Evolutionary conservation across 169 alveolate genomes (phyloP).

Genomic region (Blepharisma undulans): DNA sequence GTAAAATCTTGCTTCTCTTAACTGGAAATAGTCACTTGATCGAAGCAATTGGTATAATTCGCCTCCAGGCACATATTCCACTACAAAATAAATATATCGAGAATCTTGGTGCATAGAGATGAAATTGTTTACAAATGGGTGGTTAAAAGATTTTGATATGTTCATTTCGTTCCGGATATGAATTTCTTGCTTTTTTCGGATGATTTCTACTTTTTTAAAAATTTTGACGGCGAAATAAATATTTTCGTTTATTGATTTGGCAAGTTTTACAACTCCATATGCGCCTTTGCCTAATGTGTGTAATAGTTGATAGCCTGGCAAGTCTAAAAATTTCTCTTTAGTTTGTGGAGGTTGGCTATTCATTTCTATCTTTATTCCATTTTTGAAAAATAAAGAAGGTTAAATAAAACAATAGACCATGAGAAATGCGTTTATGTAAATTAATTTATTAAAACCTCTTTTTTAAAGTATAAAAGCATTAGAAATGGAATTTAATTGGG

Average conservation of each 20-base stretch:
- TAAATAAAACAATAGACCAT: not conserved
- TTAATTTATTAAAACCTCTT: no score
- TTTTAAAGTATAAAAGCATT: no score
- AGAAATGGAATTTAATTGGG: no score
- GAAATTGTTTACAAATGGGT: slow-evolving; percentile 56
- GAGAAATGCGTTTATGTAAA: no score
- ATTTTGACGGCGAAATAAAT: slow-evolving; percentile 81
- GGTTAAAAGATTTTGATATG: slow-evolving; percentile 48
- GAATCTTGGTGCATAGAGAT: slow-evolving; percentile 76
- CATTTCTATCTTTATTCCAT: not conserved
- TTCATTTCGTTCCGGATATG: slow-evolving; percentile 81
- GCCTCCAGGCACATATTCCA: slow-evolving; percentile 82
- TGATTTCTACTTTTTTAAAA: slow-evolving; percentile 82
- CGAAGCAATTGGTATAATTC: slow-evolving; percentile 70
- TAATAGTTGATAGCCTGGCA: not conserved
- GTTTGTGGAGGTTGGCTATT: not conserved
- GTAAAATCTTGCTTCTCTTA: slow-evolving; percentile 55
- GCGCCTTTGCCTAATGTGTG: slow-evolving; percentile 80
- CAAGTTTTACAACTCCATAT: slow-evolving; percentile 93
- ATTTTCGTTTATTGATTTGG: slow-evolving; percentile 64
- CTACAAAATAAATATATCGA: slow-evolving; percentile 68
- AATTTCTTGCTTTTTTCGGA: slow-evolving; percentile 82
- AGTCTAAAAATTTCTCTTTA: not conserved
- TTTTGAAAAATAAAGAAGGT: not conserved
- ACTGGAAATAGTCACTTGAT: slow-evolving; percentile 61